These are phyloP conservation scores for Aureobasidium lini DNA, from an alignment of 2,329 filamentous ascomycete genomes.

Conservation along the genomic window DNA sequence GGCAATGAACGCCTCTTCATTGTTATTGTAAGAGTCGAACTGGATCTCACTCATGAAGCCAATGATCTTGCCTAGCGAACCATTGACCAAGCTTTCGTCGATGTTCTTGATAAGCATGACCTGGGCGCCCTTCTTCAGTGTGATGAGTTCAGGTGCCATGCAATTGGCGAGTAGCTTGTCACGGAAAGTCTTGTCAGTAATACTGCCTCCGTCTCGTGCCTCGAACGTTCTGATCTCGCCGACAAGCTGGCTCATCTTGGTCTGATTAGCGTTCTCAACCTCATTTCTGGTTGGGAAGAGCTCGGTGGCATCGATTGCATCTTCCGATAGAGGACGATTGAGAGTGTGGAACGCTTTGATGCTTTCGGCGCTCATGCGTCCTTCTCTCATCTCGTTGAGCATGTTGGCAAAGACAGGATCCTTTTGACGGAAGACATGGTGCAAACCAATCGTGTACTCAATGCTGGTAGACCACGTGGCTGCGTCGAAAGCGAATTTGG, in stretches of 20 bases:
- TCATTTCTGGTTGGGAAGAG: conserved; percentile 86
- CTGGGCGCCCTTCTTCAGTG: conserved; percentile 84
- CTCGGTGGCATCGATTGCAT: conserved; percentile 76
- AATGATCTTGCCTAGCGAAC: conserved; percentile 79
- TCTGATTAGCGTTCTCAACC: conserved; percentile 78
- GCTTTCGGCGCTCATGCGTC: conserved; percentile 68
- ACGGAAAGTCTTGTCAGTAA: conserved; percentile 57
- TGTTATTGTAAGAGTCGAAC: conserved; percentile 51
- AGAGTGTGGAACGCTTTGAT: conserved; percentile 69
- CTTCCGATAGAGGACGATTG: conserved; percentile 59
- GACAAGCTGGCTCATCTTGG: conserved; percentile 62
- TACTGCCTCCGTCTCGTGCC: conserved; percentile 65
- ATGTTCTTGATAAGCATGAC: conserved; percentile 99
- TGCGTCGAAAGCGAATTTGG: conserved; percentile 90
- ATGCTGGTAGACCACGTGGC: conserved; percentile 87
- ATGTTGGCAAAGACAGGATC: conserved; percentile 85
- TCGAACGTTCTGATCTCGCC: conserved; percentile 62
- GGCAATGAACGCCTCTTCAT: conserved; percentile 49
- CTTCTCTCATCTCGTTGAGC: conserved; percentile 96
- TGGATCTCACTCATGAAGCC: conserved; percentile 67
- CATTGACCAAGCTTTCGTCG: conserved; percentile 88
- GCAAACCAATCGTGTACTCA: conserved; percentile 89
- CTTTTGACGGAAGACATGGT: conserved; percentile 92
- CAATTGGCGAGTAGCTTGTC: conserved; percentile 79
- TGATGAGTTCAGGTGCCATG: conserved; percentile 79